Conservation (phyloP, 2,329 filamentous ascomycete genomes). For the Colletotrichum endophyticum region DNA sequence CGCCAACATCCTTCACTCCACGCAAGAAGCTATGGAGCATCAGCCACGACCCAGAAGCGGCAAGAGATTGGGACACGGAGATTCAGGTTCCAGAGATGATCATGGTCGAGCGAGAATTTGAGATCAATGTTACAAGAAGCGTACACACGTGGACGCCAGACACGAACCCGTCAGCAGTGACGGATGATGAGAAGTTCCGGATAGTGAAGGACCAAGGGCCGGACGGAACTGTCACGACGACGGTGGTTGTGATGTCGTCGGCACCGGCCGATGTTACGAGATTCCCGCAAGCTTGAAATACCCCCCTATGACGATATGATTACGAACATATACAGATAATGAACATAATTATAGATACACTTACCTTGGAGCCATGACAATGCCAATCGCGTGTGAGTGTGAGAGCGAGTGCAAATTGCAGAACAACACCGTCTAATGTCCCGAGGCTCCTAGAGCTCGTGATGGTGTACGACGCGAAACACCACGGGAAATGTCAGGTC, state of each 20-base stretch:
- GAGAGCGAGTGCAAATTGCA: neutral
- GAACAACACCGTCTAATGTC: neutral
- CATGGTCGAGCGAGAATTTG: neutral
- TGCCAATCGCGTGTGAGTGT: neutral
- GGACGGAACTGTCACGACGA: conserved; percentile 1
- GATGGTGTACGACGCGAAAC: neutral
- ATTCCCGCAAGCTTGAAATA: neutral
- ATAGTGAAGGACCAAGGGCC: neutral
- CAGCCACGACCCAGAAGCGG: neutral
- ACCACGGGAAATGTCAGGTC: neutral
- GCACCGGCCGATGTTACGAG: neutral
- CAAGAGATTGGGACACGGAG: neutral
- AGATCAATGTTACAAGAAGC: neutral
- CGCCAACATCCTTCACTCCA: neutral
- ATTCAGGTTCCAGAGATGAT: neutral
- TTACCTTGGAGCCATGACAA: fast-evolving
- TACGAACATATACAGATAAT: neutral
- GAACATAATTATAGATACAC: neutral
- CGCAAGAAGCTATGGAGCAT: neutral
- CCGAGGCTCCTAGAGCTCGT: neutral
- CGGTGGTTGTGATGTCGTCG: conserved; percentile 6
- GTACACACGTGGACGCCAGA: neutral
- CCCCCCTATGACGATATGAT: neutral
- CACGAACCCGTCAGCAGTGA: neutral
- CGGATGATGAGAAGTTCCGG: neutral